Evolutionary conservation across 1,139 yeast genomes (phyloP).

Genomic region (Saccharomycopsis hybrid): DNA sequence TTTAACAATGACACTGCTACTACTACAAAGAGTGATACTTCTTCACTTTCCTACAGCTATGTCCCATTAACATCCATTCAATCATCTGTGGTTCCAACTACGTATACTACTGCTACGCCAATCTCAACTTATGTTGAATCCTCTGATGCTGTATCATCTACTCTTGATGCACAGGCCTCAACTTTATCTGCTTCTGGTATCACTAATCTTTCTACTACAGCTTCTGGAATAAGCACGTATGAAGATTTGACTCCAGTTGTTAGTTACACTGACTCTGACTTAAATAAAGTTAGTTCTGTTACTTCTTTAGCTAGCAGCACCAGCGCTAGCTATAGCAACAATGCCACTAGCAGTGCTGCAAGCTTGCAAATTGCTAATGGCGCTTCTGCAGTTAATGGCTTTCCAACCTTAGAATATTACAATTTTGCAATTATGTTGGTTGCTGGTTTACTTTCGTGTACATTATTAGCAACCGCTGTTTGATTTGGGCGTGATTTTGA

Average conservation of each 20-base stretch:
- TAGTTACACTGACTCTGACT: too few relatives aligned
- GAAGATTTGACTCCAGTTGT: background rate
- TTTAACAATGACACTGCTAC: background rate
- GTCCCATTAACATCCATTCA: background rate
- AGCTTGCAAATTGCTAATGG: background rate
- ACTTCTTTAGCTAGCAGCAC: conserved; percentile 1
- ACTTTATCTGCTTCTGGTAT: conserved; percentile 16
- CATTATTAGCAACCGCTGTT: too few relatives aligned
- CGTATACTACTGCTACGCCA: conserved; percentile 4
- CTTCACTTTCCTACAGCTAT: background rate
- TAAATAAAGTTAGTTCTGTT: background rate
- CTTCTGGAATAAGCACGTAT: too few relatives aligned
- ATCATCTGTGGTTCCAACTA: background rate
- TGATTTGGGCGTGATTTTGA: too few relatives aligned
- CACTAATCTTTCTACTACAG: background rate
- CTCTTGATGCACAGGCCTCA: conserved; percentile 16
- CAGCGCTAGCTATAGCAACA: background rate
- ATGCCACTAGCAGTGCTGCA: background rate
- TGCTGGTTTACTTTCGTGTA: too few relatives aligned
- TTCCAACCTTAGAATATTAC: too few relatives aligned
- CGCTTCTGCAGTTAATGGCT: too few relatives aligned
- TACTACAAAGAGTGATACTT: background rate
- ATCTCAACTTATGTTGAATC: conserved; percentile 15
- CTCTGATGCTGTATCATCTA: conserved; percentile 18
- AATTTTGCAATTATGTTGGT: too few relatives aligned